Evolutionary conservation across 1,139 yeast species (phyloP).

Genomic region (Taiozyma sp.): DNA sequence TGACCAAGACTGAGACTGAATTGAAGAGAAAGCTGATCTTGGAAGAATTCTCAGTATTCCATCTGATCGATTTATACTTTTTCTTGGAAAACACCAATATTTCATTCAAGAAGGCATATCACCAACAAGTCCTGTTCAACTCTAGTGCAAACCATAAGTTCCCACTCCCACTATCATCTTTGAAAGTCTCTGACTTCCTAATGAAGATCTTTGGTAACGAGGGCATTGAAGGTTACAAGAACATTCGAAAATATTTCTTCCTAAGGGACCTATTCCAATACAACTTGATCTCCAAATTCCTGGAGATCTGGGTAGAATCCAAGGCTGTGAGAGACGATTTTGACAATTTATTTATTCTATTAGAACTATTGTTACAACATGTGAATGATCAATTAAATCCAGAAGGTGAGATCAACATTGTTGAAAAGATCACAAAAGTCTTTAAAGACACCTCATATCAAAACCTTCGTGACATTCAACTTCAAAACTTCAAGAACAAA

Average conservation of each 20-base stretch:
- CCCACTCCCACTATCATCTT: constrained; percentile 18
- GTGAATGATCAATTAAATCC: constrained; percentile 23
- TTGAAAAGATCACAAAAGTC: constrained; percentile 41
- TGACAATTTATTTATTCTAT: constrained; percentile 40
- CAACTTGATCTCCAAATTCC: constrained; percentile 48
- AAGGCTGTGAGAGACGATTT: constrained; percentile 50
- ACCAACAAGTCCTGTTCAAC: constrained; percentile 48
- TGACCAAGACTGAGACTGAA: constrained; percentile 12
- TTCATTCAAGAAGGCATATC: constrained; percentile 50
- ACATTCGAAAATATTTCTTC: constrained; percentile 40
- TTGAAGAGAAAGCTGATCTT: constrained; percentile 7
- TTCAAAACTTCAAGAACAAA: constrained; percentile 35
- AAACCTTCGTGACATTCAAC: constrained; percentile 52
- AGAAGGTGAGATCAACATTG: constrained; percentile 14
- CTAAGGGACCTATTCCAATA: constrained; percentile 54
- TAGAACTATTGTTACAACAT: constrained; percentile 30
- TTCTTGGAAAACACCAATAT: constrained; percentile 51
- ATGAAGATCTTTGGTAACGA: constrained; percentile 9
- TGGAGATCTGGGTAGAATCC: constrained; percentile 66
- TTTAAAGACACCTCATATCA: constrained; percentile 41
- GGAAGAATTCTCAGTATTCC: constrained; percentile 17
- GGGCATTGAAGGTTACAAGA: constrained; percentile 22
- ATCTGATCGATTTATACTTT: constrained; percentile 43
- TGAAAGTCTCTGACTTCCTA: constrained; percentile 15
- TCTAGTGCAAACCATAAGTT: constrained; percentile 13